Base-by-base conservation (phyloP, 257 asterid species). In the Linderniella brevidens region DNA sequence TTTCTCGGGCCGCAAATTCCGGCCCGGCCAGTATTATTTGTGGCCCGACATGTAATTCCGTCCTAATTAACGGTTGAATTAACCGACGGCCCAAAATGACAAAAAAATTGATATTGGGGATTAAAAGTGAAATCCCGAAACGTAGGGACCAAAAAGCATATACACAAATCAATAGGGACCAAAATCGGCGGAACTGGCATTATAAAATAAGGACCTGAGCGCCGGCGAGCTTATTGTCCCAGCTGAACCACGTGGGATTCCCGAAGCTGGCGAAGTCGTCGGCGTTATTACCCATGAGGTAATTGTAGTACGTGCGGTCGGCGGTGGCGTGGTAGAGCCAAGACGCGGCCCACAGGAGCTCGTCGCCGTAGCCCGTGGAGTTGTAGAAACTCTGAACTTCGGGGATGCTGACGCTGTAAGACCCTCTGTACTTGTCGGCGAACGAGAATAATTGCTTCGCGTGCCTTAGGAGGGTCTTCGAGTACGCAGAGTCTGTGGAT, bases 291-390 rank as follows among this genome's bases (percentile, higher is more conserved):
- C 93, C 98, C 0, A 85, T 84, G 8, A 72, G 79, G 25, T 59
- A 88, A 1, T 84, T 76, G 0, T 66, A 51, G 53, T 81, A 88
- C 8, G 69, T 14, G 13, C 56, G 53, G 7, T 84, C 87, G 20
- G 68, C 64, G 0, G 98, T 84, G 11, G 98, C 96, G 44, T 88
- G 96, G 36, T 78, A 84, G 15, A 84, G 83, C 98, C 98, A 88
- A 45, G 72, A 53, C 3, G 96, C 98, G 0, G 98, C 98, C 98
- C 98, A 88, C 69, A 88, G 19, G 44, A 84, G 94, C 80, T 88
- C 97, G 43, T 88, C 97, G 0, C 95, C 95, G 8, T 72, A 87
- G 29, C 92, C 93, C 0, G 92, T 83, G 3, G 97, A 87, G 29
- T 87, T 87, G 45, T 88, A 88, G 64, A 45, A 88, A 0, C 63